Conservation (phyloP, 176 grass and related monocot species). For the Eleusine indica region DNA sequence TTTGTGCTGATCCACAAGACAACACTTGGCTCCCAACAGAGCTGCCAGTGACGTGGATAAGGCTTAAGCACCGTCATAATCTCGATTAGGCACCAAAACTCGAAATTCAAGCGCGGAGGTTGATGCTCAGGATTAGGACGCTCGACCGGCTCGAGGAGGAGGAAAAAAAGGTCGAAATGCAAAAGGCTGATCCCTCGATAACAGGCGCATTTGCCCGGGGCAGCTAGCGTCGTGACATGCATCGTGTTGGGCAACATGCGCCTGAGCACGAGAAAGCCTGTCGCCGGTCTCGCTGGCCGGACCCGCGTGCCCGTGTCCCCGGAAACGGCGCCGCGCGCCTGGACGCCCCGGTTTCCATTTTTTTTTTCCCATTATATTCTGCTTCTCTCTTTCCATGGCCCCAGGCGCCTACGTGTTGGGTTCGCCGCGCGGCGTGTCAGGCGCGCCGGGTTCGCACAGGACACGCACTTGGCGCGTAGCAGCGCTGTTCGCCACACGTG, state of each 20-base stretch:
- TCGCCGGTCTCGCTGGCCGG: conserved; percentile 20
- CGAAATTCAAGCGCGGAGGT: not conserved
- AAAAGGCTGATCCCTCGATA: not conserved
- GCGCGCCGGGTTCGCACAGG: not conserved
- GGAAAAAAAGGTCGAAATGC: not conserved
- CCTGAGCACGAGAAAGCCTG: conserved; percentile 32
- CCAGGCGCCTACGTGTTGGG: conserved; percentile 10
- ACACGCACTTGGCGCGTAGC: too few relatives aligned
- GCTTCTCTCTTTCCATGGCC: too few relatives aligned
- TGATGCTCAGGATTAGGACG: conserved; percentile 5
- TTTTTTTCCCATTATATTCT: too few relatives aligned
- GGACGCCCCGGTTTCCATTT: too few relatives aligned
- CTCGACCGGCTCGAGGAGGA: not conserved
- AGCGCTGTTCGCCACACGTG: conserved; percentile 10
- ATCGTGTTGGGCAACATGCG: conserved; percentile 23
- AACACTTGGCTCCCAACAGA: not conserved
- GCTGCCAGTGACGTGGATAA: too few relatives aligned
- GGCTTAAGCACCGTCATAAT: not conserved
- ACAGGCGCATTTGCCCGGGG: not conserved
- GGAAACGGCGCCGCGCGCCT: conserved; percentile 10
- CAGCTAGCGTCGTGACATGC: not conserved
- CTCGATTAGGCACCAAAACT: not conserved
- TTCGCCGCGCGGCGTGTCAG: not conserved
- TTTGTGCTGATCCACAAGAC: not conserved
- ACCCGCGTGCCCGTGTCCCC: conserved; percentile 22